Percentiles rank a stretch among this genome's conserved stretches.
Evolutionary conservation across 2,329 filamentous ascomycete species (phyloP).

Genomic region (Monosporascus sp.): DNA sequence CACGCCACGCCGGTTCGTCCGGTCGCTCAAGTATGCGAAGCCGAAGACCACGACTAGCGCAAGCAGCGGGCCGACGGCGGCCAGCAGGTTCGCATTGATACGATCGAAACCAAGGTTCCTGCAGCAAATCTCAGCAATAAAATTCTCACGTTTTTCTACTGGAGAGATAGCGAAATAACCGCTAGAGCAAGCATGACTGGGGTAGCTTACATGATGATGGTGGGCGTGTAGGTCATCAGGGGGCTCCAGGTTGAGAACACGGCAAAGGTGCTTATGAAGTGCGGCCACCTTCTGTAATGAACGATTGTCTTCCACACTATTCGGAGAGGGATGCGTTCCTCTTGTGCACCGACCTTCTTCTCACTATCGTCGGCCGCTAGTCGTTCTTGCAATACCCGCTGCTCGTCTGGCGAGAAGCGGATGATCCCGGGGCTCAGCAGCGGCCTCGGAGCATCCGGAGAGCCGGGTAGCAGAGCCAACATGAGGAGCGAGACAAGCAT

Average conservation of each 20-base stretch:
- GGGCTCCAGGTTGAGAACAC: constrained; percentile 50
- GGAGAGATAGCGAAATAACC: neutral
- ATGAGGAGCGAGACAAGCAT: constrained; percentile 34
- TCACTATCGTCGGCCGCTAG: constrained; percentile 29
- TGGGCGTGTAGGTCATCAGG: constrained; percentile 46
- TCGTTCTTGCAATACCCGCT: constrained; percentile 27
- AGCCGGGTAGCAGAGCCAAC: constrained; percentile 38
- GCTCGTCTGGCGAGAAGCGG: constrained; percentile 29
- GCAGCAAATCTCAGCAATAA: neutral
- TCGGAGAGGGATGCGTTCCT: constrained; percentile 30
- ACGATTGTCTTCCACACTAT: constrained; percentile 39
- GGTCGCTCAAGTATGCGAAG: constrained; percentile 45
- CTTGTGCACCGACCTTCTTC: constrained; percentile 28
- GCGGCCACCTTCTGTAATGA: constrained; percentile 42
- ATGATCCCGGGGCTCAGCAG: constrained; percentile 34
- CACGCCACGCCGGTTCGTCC: constrained; percentile 37
- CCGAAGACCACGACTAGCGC: constrained; percentile 42
- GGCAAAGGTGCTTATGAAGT: constrained; percentile 43
- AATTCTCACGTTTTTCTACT: too few species aligned
- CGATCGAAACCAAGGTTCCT: constrained; percentile 41
- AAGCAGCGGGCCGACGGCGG: constrained; percentile 37
- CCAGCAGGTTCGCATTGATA: constrained; percentile 42
- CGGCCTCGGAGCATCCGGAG: constrained; percentile 34
- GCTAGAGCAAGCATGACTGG: neutral
- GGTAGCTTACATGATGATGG: constrained; percentile 33